Conservation (phyloP, 768 basidiomycete species). For the Termitomyces sp. region DNA sequence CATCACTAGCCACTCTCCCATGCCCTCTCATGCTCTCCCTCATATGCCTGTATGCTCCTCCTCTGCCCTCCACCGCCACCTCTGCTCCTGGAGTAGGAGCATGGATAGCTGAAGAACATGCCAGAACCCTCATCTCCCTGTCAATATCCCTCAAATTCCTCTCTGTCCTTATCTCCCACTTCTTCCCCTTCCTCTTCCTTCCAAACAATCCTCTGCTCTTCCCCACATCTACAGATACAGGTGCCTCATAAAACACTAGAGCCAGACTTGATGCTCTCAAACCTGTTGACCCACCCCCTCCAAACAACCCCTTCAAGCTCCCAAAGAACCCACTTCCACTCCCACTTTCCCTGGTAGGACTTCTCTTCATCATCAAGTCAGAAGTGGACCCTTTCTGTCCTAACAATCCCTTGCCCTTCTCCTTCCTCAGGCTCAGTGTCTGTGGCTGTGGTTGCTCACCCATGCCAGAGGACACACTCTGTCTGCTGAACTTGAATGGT, state of each 20-base stretch:
- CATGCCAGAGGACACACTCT: too few species aligned
- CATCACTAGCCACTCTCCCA: constrained; percentile 20
- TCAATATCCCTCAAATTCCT: constrained; percentile 16
- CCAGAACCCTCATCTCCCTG: constrained; percentile 1
- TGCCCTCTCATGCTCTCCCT: constrained; percentile 7
- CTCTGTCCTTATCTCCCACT: constrained; percentile 23
- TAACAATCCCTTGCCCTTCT: neutral
- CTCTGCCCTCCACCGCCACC: neutral
- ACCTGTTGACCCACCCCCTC: neutral
- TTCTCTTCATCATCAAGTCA: too few species aligned
- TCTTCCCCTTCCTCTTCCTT: constrained; percentile 2
- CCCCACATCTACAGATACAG: too few species aligned
- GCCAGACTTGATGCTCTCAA: neutral
- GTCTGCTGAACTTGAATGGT: too few species aligned
- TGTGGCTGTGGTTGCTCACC: neutral
- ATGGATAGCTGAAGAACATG: too few species aligned
- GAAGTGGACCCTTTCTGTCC: neutral
- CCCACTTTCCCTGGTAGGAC: neutral
- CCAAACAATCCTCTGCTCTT: constrained; percentile 4
- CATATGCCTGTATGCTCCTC: neutral
- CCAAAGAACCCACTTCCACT: constrained; percentile 32
- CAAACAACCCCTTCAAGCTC: constrained; percentile 44
- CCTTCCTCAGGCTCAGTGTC: neutral
- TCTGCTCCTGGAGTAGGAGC: too few species aligned
- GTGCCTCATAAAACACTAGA: neutral